phyloP scores from a whole-genome alignment of 2,329 filamentous ascomycete species.

The Phyllosticta capitalensis region DNA sequence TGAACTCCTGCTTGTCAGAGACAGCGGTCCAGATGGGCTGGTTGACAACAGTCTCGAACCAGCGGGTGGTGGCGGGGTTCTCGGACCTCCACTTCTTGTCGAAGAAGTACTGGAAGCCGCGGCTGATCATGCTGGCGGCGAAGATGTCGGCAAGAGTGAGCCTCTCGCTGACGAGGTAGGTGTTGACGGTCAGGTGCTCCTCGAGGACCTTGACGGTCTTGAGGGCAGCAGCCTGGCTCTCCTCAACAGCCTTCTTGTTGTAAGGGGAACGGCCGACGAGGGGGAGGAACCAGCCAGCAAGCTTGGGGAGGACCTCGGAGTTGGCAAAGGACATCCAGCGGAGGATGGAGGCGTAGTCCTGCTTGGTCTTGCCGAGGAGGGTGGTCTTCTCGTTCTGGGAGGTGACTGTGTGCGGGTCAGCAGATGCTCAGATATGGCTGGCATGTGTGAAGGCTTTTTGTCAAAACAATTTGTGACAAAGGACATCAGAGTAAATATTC shows the following conservation, averaged over 20 bases:
- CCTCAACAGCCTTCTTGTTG: constrained; percentile 97
- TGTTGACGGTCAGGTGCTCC: constrained; percentile 82
- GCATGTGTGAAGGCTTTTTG: constrained; percentile 13
- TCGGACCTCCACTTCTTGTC: constrained; percentile 78
- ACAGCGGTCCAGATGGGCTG: constrained; percentile 84
- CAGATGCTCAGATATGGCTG: constrained; percentile 16
- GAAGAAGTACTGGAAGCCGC: constrained; percentile 89
- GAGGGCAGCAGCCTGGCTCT: constrained; percentile 57
- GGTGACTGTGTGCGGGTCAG: constrained; percentile 56
- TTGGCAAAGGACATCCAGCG: constrained; percentile 98
- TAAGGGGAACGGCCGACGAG: constrained; percentile 73
- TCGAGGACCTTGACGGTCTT: constrained; percentile 67
- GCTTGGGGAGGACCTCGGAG: constrained; percentile 63
- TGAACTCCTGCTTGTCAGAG: constrained; percentile 63
- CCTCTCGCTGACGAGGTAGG: constrained; percentile 95
- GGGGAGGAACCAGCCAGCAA: constrained; percentile 78
- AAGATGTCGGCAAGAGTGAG: constrained; percentile 95
- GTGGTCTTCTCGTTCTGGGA: constrained; percentile 99
- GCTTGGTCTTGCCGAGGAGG: constrained; percentile 98
- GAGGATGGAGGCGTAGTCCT: constrained; percentile 97
- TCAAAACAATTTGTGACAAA: constrained; percentile 14
- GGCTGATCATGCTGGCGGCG: constrained; percentile 64
- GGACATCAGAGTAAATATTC: constrained; percentile 64
- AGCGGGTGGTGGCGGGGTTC: constrained; percentile 81
- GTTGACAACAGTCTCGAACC: constrained; percentile 91